Conservation (phyloP, 2,329 filamentous ascomycete genomes). For the Periconia macrospinosa region DNA sequence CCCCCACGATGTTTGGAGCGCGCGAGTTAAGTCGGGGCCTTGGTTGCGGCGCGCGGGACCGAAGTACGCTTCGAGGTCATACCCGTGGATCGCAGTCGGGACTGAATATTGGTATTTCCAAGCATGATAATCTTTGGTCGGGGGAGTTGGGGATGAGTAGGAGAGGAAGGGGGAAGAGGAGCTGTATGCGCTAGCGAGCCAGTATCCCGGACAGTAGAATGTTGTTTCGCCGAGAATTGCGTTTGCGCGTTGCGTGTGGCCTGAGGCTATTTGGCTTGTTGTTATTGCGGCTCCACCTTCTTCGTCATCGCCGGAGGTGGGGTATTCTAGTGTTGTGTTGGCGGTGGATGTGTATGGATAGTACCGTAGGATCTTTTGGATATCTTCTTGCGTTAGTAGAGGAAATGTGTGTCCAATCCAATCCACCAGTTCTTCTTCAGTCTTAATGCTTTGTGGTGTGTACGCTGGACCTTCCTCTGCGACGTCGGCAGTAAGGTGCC, state of each 20-base stretch:
- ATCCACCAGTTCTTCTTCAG: slow-evolving; percentile 41
- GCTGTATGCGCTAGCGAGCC: slow-evolving; percentile 54
- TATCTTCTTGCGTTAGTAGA: slow-evolving; percentile 40
- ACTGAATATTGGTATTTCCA: slow-evolving; percentile 23
- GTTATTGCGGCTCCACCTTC: slow-evolving; percentile 55
- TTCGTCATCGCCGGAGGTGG: slow-evolving; percentile 36
- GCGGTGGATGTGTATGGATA: slow-evolving; percentile 30
- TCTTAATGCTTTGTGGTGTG: slow-evolving; percentile 49
- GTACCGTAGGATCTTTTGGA: slow-evolving; percentile 41
- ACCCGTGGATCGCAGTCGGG: slow-evolving; percentile 16
- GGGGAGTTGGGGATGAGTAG: no score
- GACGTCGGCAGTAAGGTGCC: slow-evolving; percentile 46
- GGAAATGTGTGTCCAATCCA: slow-evolving; percentile 47
- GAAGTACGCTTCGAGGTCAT: slow-evolving; percentile 17
- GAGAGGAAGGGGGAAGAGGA: not conserved
- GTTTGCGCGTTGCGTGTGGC: slow-evolving; percentile 56
- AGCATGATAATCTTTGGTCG: slow-evolving; percentile 6
- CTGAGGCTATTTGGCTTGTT: slow-evolving; percentile 52
- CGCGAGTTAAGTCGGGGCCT: slow-evolving; percentile 9
- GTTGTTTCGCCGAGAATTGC: slow-evolving; percentile 60
- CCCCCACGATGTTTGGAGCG: slow-evolving; percentile 16
- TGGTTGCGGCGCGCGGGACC: slow-evolving; percentile 19
- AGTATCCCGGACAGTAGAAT: slow-evolving; percentile 60
- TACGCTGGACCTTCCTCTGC: slow-evolving; percentile 55
- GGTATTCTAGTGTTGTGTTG: slow-evolving; percentile 28